Conservation (phyloP, 1,284 basidiomycete species). For the Phlebopus sp. region DNA sequence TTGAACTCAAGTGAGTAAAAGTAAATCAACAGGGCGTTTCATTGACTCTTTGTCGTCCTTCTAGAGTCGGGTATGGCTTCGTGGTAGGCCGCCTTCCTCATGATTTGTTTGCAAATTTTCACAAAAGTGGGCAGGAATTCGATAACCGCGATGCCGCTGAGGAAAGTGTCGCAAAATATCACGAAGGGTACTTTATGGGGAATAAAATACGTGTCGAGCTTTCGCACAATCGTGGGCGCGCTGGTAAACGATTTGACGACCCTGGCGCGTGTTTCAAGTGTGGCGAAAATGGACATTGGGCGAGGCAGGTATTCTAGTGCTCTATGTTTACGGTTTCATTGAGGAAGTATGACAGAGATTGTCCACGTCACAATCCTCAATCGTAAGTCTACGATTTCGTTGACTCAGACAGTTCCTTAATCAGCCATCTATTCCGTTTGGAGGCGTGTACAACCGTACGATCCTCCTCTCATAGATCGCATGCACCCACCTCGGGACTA, state of each 20-base stretch:
- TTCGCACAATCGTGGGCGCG: constrained; percentile 76
- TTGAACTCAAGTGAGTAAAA: constrained; percentile 75
- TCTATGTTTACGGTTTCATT: constrained; percentile 6
- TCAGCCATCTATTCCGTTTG: constrained; percentile 1
- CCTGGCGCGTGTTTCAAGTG: constrained; percentile 85
- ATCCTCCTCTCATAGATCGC: constrained; percentile 49
- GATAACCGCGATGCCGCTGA: constrained; percentile 75
- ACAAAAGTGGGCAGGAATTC: constrained; percentile 61
- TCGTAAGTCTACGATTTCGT: constrained; percentile 32
- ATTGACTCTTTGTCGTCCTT: constrained; percentile 11
- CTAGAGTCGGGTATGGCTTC: constrained; percentile 79
- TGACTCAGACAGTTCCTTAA: not conserved
- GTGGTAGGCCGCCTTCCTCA: constrained; percentile 54
- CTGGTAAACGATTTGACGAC: constrained; percentile 73
- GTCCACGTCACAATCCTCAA: constrained; percentile 55
- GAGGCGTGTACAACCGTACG: constrained; percentile 38
- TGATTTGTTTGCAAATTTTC: not conserved
- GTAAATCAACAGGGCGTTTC: not conserved
- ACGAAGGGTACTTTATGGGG: constrained; percentile 85
- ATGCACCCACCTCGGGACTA: constrained; percentile 49
- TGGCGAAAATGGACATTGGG: constrained; percentile 81
- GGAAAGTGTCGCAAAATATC: constrained; percentile 79
- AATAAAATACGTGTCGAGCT: constrained; percentile 84
- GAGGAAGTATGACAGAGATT: constrained; percentile 53
- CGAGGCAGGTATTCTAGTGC: constrained; percentile 52